A percentile compares a stretch with the other conserved stretches of the same genome.
These are phyloP conservation scores for Kalmusia sp. DNA, from an alignment of 2,329 filamentous ascomycete species.

Conservation along the genomic window DNA sequence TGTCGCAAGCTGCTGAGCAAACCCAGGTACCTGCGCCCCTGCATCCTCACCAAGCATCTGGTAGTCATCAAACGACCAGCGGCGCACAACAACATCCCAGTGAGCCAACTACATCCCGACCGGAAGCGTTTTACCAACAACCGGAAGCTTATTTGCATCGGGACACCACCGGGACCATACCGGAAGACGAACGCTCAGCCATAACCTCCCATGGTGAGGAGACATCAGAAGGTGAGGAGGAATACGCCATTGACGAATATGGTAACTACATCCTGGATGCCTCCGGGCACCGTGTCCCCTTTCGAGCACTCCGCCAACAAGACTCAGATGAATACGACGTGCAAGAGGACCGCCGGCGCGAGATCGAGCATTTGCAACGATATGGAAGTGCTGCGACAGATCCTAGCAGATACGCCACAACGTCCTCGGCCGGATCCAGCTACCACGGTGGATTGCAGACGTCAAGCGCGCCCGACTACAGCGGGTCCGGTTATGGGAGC, in stretches of 20 bases:
- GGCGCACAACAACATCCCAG: constrained; percentile 28
- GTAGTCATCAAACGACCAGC: constrained; percentile 23
- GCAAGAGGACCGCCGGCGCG: constrained; percentile 57
- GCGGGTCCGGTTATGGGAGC: constrained; percentile 44
- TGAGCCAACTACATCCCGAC: constrained; percentile 36
- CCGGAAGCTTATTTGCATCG: constrained; percentile 46
- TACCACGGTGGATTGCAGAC: constrained; percentile 28
- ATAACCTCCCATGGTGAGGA: constrained; percentile 43
- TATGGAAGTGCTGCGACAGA: constrained; percentile 50
- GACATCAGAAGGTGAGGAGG: constrained; percentile 45
- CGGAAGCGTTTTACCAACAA: constrained; percentile 49
- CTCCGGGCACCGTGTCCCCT: constrained; percentile 43
- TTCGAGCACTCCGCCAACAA: constrained; percentile 38
- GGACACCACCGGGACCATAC: constrained; percentile 27
- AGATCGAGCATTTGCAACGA: constrained; percentile 55
- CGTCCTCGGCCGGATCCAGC: constrained; percentile 29
- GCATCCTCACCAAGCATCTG: constrained; percentile 21
- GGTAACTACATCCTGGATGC: constrained; percentile 47
- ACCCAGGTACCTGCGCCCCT: constrained; percentile 35
- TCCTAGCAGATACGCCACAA: constrained; percentile 36
- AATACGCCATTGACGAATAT: constrained; percentile 45
- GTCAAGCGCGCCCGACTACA: constrained; percentile 40
- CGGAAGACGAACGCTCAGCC: constrained; percentile 46
- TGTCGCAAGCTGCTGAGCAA: constrained; percentile 26
- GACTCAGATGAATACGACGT: constrained; percentile 63